Evolutionary conservation across 306 rosid genomes (phyloP).

Genomic region (Medicago truncatula): MtrunA17r5.0-ANR NC_053046.1:43402501-43403000

Average conservation of each 20-base stretch:
- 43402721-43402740: slow-evolving; percentile 44
- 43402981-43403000: slow-evolving; percentile 12
- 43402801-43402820: not conserved
- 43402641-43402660: slow-evolving; percentile 38
- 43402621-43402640: slow-evolving; percentile 18
- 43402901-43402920: slow-evolving; percentile 12
- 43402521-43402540: slow-evolving; percentile 31
- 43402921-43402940: not conserved
- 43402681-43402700: slow-evolving; percentile 51
- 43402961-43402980: not conserved
- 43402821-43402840: slow-evolving; percentile 6
- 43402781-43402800: no score
- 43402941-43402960: slow-evolving; percentile 2
- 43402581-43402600: slow-evolving; percentile 39
- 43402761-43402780: slow-evolving; percentile 12
- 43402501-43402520: slow-evolving; percentile 17
- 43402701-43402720: slow-evolving; percentile 39
- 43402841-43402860: slow-evolving; percentile 6
- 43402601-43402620: slow-evolving; percentile 45
- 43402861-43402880: slow-evolving; percentile 4
- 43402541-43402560: slow-evolving; percentile 33
- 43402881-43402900: slow-evolving; percentile 7
- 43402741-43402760: no score
- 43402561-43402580: slow-evolving; percentile 27
- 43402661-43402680: slow-evolving; percentile 32